phyloP scores from a whole-genome alignment of 306 rosid species.

The Ammopiptanthus mongolicus region DNA sequence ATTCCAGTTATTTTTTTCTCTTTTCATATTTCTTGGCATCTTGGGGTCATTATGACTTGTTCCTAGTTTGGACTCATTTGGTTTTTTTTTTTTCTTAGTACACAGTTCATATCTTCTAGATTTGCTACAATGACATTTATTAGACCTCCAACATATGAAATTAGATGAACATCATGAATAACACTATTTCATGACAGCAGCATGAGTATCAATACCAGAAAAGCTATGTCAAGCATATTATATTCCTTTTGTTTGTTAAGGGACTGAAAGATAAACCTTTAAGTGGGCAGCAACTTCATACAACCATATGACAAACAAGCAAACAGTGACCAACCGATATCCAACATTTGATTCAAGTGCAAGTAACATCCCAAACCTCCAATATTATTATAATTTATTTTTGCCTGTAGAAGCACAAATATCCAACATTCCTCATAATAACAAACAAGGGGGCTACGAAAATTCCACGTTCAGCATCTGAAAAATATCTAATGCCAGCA shows the following conservation, averaged over 20 bases:
- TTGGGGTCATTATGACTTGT: background rate
- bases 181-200: background rate
- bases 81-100: background rate
- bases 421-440: background rate
- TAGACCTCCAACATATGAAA: background rate
- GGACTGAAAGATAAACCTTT: background rate
- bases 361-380: no score
- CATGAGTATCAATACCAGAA: background rate
- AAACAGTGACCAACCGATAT: background rate
- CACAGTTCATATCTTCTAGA: no score
- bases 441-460: background rate
- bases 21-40: background rate
- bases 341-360: background rate
- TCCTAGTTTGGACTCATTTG: slow-evolving; percentile 3
- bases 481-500: background rate
- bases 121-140: background rate
- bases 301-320: background rate
- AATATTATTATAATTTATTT: background rate
- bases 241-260: background rate
- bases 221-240: slow-evolving; percentile 12
- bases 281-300: slow-evolving; percentile 4
- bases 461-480: background rate
- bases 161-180: background rate
- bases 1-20: background rate
- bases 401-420: background rate